Conservation (phyloP, 768 basidiomycete genomes). For the Lactarius sp. region DNA sequence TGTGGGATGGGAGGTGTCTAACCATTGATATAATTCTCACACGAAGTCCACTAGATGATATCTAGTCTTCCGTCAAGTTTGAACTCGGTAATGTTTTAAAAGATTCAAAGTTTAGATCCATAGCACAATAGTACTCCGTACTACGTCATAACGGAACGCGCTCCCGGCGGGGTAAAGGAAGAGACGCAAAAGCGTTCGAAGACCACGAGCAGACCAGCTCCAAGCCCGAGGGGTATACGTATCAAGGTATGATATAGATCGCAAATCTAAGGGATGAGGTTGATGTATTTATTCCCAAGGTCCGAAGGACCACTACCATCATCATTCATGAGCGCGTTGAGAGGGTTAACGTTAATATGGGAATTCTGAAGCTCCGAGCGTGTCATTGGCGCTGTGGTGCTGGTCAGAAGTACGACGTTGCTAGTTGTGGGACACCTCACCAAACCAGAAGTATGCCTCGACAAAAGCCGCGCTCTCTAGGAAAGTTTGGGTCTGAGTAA, state of each 20-base stretch:
- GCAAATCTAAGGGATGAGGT: conserved; percentile 14
- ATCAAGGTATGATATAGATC: too few relatives aligned
- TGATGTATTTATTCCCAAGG: conserved; percentile 50
- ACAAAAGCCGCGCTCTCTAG: conserved; percentile 44
- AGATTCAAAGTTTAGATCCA: not conserved
- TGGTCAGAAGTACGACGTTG: not conserved
- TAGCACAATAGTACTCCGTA: conserved; percentile 8
- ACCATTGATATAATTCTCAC: conserved; percentile 29
- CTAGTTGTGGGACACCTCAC: conserved; percentile 38
- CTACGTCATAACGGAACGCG: conserved; percentile 9
- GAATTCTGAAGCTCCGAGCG: conserved; percentile 35
- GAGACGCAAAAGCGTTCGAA: not conserved
- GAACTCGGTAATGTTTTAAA: not conserved
- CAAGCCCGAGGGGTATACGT: not conserved
- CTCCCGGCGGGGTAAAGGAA: conserved; percentile 1
- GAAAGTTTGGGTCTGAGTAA: conserved; percentile 33
- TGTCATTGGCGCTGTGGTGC: conserved; percentile 44
- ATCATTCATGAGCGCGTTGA: conserved; percentile 47
- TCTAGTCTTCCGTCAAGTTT: not conserved
- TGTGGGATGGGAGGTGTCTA: conserved; percentile 50
- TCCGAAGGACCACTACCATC: conserved; percentile 45
- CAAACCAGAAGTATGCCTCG: conserved; percentile 51
- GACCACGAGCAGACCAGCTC: conserved; percentile 12
- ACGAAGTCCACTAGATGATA: not conserved
- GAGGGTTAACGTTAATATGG: conserved; percentile 43